Percentiles rank a stretch among this genome's conserved stretches.
phyloP scores from a whole-genome alignment of 2,329 filamentous ascomycete species.

The Corniculantispora saksenae region DNA sequence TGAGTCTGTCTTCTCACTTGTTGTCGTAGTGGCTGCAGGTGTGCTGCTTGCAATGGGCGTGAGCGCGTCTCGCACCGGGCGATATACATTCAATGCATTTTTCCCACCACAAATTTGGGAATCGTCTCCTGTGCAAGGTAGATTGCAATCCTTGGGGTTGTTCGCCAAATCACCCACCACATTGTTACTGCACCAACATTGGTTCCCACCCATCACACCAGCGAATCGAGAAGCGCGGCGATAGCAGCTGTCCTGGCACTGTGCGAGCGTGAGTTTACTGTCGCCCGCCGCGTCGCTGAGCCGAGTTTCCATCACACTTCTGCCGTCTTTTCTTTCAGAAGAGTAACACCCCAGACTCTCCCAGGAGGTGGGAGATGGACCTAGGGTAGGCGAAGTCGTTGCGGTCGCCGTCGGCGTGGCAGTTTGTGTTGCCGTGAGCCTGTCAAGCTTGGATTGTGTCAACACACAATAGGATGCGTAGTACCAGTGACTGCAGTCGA shows the following conservation, averaged over 20 bases:
- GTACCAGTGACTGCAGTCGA: conserved; percentile 23
- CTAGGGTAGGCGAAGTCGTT: not conserved
- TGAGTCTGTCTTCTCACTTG: too few relatives aligned
- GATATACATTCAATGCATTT: too few relatives aligned
- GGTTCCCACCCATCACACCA: conserved; percentile 23
- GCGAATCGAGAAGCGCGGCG: not conserved
- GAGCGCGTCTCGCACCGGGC: too few relatives aligned
- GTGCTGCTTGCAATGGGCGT: too few relatives aligned
- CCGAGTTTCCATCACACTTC: conserved; percentile 31
- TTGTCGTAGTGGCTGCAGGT: too few relatives aligned
- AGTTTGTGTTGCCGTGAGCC: conserved; percentile 16
- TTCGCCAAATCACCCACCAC: conserved; percentile 19
- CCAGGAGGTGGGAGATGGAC: conserved; percentile 25
- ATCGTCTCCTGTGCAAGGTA: conserved; percentile 22
- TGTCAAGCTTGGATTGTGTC: conserved; percentile 17
- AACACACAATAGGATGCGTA: conserved; percentile 24
- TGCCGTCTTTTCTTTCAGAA: conserved; percentile 33
- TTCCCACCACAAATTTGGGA: conserved; percentile 24
- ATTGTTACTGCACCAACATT: conserved; percentile 25
- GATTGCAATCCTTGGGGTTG: conserved; percentile 21
- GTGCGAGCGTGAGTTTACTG: conserved; percentile 30
- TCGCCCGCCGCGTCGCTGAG: conserved; percentile 27
- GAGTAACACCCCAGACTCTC: conserved; percentile 39
- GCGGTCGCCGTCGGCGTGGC: conserved; percentile 18
- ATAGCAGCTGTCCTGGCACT: conserved; percentile 29